Base-by-base conservation (phyloP, 2,329 filamentous ascomycete species). In the Ascocoryne sarcoides region DNA sequence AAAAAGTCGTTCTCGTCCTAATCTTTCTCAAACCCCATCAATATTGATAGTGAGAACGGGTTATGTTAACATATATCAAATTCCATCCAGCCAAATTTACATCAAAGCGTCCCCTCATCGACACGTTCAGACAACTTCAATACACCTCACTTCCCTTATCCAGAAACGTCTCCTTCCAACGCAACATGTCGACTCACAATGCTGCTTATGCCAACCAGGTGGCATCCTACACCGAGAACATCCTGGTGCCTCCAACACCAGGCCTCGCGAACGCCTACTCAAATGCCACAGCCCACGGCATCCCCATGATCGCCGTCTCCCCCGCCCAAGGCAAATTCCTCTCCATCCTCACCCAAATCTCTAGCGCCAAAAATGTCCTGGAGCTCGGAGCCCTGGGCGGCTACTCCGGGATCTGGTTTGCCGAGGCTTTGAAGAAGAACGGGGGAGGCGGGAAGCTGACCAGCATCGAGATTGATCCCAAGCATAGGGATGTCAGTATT, bases 371-470 rank as follows among this genome's bases (percentile, higher is more conserved):
- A 39, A 50, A 57, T 4, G 60, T 69, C 2, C 66, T 77, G 26
- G 73, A 78, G 51, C 60, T 77, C 35, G 73, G 73, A 17, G 75
- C 70, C 0, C 54, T 77, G 18, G 72, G 72, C 10, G 73, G 66
- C 5, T 76, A 73, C 54, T 67, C 65, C 1, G 65, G 68, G 10
- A 70, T 75, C 39, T 76, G 68, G 63, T 62, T 77, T 36, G 71
- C 48, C 2, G 56, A 51, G 39, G 43, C 57, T 3, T 26, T 26
- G 12, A 26, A 26, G 23, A 12, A 26, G 12, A 26, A 26, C 12
- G 23, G 23, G 7, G 23, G 23, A 12, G 59, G 57, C 23, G 56
- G 53, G n/a, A 56, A 63, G 14, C 64, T 76, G 12, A 73, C 68
- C 0, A 73, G 63, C 34, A 62, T 77, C 36, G 73, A 77, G 49